Base-by-base conservation (phyloP, 352 stramenopile species). In the Aphanomyces astaci region DNA sequence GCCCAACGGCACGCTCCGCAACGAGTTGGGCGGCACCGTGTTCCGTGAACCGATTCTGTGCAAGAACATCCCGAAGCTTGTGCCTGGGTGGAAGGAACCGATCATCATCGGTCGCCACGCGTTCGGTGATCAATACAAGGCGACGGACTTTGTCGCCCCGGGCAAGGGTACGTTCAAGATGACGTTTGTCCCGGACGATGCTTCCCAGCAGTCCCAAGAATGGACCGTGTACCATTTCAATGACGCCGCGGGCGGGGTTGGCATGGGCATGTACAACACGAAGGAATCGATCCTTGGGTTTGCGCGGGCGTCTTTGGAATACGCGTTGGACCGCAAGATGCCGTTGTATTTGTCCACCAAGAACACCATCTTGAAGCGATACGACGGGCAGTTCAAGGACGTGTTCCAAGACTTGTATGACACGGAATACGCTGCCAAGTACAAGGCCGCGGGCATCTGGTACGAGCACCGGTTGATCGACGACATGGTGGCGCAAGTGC, bases 331-430 rank as follows among this genome's bases (percentile, higher is more conserved):
- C 76, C 79, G 79, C 72, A 77, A 82, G 52, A 79, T 80, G 70
- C 80, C 87, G 55, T 60, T 91, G 64, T 92, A 79, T 68, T 63
- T 92, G 57, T 83, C 71, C 63, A 92, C 84, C 19, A 92, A 92
- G 77, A 92, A 92, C 76, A 92, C 84, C 2, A 92, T 92, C 66
- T 71, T 92, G 11, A 92, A 92, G 75, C 78, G 81, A 57, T 90
- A 90, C 72, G 81, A 90, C 52, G 81, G 81, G 10, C 77, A 78
- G 60, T 90, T 90, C 69, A 87, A 87, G 73, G 82, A 92, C 71
- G 88, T 92, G 62, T 92, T 92, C 68, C 77, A 89, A 70, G 79
- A 90, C 53, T 77, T 92, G 56, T 92, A 91, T 76, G 78, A 90
- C 71, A 77, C 72, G 27, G 79, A 90, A 72, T 89, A 87, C 72